Evolutionary conservation across 2,329 filamentous ascomycete species (phyloP).

Genomic region (Sporothrix globosa): DNA sequence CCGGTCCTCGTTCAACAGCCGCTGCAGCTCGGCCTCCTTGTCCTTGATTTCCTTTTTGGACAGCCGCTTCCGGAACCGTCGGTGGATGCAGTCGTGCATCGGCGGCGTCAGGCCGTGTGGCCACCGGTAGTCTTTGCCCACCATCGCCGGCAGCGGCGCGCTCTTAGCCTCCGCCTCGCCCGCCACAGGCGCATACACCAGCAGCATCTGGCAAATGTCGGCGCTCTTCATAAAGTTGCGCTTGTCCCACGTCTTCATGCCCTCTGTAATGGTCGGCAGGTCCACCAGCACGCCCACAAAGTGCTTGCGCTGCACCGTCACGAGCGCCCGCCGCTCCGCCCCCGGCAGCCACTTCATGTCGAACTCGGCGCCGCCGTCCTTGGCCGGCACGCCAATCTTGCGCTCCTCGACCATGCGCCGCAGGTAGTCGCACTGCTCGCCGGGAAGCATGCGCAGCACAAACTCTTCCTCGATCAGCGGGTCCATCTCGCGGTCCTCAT

Average conservation of each 20-base stretch:
- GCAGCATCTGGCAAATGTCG: slow-evolving; percentile 86
- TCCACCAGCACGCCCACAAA: slow-evolving; percentile 83
- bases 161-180: slow-evolving; percentile 67
- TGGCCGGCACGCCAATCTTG: slow-evolving; percentile 68
- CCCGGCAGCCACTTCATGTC: slow-evolving; percentile 72
- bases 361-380: slow-evolving; percentile 74
- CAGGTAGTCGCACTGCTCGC: slow-evolving; percentile 83
- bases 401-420: slow-evolving; percentile 74
- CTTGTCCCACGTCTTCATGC: slow-evolving; percentile 91
- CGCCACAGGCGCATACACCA: slow-evolving; percentile 71
- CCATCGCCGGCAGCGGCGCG: slow-evolving; percentile 70
- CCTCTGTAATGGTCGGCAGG: slow-evolving; percentile 83
- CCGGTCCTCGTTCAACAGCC: slow-evolving; percentile 71
- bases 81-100: slow-evolving; percentile 81
- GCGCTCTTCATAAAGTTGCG: slow-evolving; percentile 86
- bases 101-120: slow-evolving; percentile 86
- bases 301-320: slow-evolving; percentile 68
- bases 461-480: slow-evolving; percentile 89
- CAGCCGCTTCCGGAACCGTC: slow-evolving; percentile 80
- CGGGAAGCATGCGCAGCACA: slow-evolving; percentile 83
- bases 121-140: slow-evolving; percentile 72
- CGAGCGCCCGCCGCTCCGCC: slow-evolving; percentile 71
- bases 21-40: slow-evolving; percentile 77
- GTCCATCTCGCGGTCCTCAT: slow-evolving; percentile 84
- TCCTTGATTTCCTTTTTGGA: slow-evolving; percentile 83